A percentile compares a stretch with the other conserved stretches of the same genome.
Evolutionary conservation across 345 rosid genomes (phyloP).

Genomic region (Mercurialis annua): DNA sequence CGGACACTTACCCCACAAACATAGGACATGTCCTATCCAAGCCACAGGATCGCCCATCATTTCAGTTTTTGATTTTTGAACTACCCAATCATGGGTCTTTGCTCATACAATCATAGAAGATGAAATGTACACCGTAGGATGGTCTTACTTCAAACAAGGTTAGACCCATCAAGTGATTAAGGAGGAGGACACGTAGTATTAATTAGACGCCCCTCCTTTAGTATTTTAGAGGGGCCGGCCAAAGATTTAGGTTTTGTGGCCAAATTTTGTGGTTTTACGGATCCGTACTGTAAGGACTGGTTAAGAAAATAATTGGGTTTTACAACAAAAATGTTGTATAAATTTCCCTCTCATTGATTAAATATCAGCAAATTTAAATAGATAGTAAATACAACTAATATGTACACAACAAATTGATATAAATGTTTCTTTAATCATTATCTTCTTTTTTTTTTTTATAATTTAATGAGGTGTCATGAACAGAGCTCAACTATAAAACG

Average conservation of each 20-base stretch:
- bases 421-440: no score
- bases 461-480: no score
- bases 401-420: no score
- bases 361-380: no score
- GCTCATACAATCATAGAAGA: not conserved
- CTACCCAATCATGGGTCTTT: not conserved
- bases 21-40: not conserved
- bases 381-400: no score
- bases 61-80: not conserved
- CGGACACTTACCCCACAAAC: not conserved
- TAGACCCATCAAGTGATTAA: not conserved
- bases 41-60: slow-evolving; percentile 4
- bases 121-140: not conserved
- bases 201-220: no score
- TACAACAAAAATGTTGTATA: no score
- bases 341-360: no score
- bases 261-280: slow-evolving; percentile 10
- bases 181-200: no score
- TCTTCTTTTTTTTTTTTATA: no score
- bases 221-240: not conserved
- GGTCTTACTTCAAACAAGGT: not conserved
- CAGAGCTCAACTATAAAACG: no score
- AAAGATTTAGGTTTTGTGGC: not conserved
- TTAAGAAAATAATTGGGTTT: slow-evolving; percentile 11
- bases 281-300: not conserved